Conservation (phyloP, 306 rosid genomes). For the Arachis stenosperma region DNA sequence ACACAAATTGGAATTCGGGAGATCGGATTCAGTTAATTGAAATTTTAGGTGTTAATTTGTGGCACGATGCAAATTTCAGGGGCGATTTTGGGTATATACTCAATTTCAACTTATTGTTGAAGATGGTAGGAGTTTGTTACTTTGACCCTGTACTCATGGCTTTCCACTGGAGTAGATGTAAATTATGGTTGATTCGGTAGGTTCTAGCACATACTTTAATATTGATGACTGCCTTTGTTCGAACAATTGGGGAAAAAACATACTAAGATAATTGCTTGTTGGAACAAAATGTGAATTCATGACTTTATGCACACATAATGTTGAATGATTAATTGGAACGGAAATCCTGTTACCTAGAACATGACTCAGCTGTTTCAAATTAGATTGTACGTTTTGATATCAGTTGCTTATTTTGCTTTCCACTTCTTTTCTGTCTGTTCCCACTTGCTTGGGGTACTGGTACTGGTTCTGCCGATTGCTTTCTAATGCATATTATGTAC, state of each 20-base stretch:
- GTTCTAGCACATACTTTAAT: background rate
- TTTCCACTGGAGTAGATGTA: no score
- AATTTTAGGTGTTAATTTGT: no score
- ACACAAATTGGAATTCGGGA: no score
- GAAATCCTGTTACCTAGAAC: no score
- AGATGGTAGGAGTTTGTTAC: slow-evolving; percentile 1
- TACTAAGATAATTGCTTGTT: background rate
- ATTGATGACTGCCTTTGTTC: background rate
- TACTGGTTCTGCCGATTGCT: slow-evolving; percentile 11
- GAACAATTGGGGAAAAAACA: background rate
- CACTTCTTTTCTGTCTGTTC: background rate
- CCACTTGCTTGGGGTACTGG: background rate
- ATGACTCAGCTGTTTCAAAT: no score
- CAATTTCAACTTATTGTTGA: background rate
- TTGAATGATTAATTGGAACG: no score
- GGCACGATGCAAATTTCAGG: no score
- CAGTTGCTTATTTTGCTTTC: slow-evolving; percentile 17
- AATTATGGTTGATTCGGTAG: no score
- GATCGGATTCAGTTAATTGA: no score
- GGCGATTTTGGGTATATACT: no score
- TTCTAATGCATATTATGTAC: slow-evolving; percentile 2
- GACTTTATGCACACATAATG: no score
- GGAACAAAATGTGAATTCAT: slow-evolving; percentile 1
- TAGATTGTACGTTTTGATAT: background rate
- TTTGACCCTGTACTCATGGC: background rate